Base-by-base conservation (phyloP, 495 filamentous ascomycete species). In the Aspergillus nidulans region DNA sequence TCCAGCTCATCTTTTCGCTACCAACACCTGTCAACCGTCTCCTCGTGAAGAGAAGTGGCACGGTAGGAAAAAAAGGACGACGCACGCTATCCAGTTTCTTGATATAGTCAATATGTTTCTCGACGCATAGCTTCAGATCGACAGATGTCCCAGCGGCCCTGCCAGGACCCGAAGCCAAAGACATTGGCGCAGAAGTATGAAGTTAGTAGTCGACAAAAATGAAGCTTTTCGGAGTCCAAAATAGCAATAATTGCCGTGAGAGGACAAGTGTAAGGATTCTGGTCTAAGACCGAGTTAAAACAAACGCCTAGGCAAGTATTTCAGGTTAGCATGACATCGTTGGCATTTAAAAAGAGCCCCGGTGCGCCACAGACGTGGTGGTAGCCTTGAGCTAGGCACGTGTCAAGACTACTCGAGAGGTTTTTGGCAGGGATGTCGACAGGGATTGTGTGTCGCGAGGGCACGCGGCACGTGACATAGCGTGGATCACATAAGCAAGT, bases 71-170 rank as follows among this genome's bases (percentile, higher is more conserved):
- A 47, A 52, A 28, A 60, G 55, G 58, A 55, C 55, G 51, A 78
- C 81, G 70, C 72, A 90, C 88, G 48, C 85, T 91, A 69, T 98
- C 91, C 56, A 98, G 78, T 60, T 86, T 90, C 71, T 96, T 87
- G 57, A 98, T 95, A 67, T 97, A 98, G 61, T 85, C 78, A 61
- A 97, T 89, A 71, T 98, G 94, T 55, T 89, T 87, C 34, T 86
- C 79, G 41, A 84, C 76, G 77, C 83, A 63, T 28, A 91, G 74
- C 59, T 84, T 76, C 30, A 67, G 64, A 36, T 66, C 66, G 78
- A 83, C 51, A 79, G 75, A 49, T 70, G 66, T 51, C 47, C 62
- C 71, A 43, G 71, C 73, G 42, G 77, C 83, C 57, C 79, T 74
- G 36, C 83, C 83, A 19, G 84, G 83, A 23, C 82, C 84, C 34